Evolutionary conservation across 192 early-diverging fungal species (phyloP), one percentile per base, ranked within the genome.

Genomic region (Podochytrium sp.): DNA sequence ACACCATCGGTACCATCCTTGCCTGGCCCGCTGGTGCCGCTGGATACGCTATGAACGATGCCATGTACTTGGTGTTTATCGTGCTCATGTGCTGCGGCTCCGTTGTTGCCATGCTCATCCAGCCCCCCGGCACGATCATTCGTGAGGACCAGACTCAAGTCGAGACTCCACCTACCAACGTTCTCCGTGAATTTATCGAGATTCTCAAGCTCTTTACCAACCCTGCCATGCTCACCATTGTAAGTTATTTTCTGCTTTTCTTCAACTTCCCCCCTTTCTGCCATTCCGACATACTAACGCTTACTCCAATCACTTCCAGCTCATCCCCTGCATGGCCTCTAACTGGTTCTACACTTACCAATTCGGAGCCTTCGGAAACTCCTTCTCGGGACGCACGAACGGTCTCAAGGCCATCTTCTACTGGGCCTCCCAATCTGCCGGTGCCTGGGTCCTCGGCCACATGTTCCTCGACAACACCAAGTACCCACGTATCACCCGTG

Each of bases 311-410:
- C n/a, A n/a, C n/a, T n/a, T n/a, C n/a, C n/a, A n/a, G n/a, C 29
- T 57, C 23, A 62, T 62, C 38, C 81, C 90, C 78, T 91, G 86
- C 76, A 37, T 89, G 47, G 83, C 86, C 25, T 91, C 90, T 69
- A 94, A 94, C 79, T 92, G 90, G 87, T 91, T 90, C 84, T 92
- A 92, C 79, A 85, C 90, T 0, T 92, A 92, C 78, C 90, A 94
- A 73, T 91, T 88, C 80, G 60, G 60, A 23, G 33, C 60, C 12
- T 62, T 62, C 37, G 60, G 60, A 20, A 37, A 39, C 60, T 38
- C 32, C 60, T 62, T 62, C 37, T 38, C 60, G 14, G 60, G 53
- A 23, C n/a, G 53, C 27, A 10, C 53, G 20, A 29, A 56, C 53
- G 53, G 53, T 56, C 29, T 56, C 10, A 56, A 56, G 53, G 53